Conservation (phyloP, 225 moss, liverwort and hornwort genomes). For the Rhytidiadelphus loreus region DNA sequence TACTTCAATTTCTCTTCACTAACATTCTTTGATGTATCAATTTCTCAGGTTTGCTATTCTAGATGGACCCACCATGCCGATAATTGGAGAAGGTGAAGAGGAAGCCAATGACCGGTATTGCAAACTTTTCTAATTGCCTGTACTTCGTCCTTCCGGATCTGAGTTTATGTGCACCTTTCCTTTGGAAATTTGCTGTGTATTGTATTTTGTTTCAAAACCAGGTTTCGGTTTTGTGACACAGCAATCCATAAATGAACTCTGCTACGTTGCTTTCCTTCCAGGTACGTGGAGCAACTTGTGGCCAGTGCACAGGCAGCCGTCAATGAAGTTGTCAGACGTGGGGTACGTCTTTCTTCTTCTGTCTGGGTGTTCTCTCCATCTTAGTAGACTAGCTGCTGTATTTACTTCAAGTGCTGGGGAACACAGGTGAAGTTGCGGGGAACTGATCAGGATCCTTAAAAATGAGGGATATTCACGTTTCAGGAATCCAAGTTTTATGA, state of each 20-base stretch:
- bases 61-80: slow-evolving; percentile 98
- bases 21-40: not conserved
- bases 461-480: not conserved
- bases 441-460: not conserved
- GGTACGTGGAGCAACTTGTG: slow-evolving; percentile 97
- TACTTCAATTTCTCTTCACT: not conserved
- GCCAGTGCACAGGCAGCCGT: slow-evolving; percentile 89
- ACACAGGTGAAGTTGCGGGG: not conserved
- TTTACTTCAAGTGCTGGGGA: not conserved
- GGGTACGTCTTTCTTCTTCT: slow-evolving; percentile 38
- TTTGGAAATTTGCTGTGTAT: not conserved
- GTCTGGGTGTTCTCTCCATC: not conserved
- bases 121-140: not conserved
- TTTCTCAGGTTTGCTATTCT: slow-evolving; percentile 70
- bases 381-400: not conserved
- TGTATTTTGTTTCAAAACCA: not conserved
- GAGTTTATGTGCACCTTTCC: not conserved
- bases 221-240: not conserved
- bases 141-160: not conserved
- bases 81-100: slow-evolving; percentile 95
- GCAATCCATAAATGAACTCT: not conserved
- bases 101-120: slow-evolving; percentile 95
- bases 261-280: slow-evolving; percentile 6
- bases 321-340: slow-evolving; percentile 78
- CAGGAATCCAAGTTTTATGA: not conserved